A percentile compares a stretch with the other conserved stretches of the same genome.
Evolutionary conservation across 140 eudicot species (phyloP).

Genomic region (Bidens hawaiensis): DNA sequence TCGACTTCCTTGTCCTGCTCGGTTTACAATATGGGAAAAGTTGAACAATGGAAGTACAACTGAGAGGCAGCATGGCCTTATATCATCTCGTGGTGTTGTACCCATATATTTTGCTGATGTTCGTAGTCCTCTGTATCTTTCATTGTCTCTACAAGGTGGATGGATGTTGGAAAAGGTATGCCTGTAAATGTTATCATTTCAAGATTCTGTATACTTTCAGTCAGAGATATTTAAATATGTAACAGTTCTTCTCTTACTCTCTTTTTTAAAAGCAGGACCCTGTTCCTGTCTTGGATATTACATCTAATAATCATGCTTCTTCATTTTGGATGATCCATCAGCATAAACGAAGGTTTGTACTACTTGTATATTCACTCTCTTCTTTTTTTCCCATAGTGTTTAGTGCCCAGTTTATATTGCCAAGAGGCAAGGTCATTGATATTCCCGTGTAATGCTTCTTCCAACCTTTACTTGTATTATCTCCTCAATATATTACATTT

Average conservation of each 20-base stretch:
- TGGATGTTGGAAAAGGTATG: conserved; percentile 89
- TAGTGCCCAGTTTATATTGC: not conserved
- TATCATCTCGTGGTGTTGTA: conserved; percentile 71
- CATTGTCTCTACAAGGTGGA: conserved; percentile 72
- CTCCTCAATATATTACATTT: not conserved
- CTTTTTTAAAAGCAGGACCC: conserved; percentile 55
- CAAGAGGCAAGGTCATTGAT: not conserved
- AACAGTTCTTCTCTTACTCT: conserved; percentile 3
- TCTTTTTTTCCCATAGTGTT: not conserved
- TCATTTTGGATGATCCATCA: conserved; percentile 93
- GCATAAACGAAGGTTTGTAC: conserved; percentile 60
- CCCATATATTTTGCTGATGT: conserved; percentile 79
- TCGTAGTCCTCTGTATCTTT: conserved; percentile 63
- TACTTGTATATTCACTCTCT: conserved; percentile 8
- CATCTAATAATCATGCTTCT: conserved; percentile 60
- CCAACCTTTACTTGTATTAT: not conserved
- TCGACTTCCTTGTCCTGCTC: conserved; percentile 94
- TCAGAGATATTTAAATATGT: conserved; percentile 1
- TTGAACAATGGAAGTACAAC: conserved; percentile 42
- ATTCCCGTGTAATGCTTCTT: not conserved
- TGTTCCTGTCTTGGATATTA: conserved; percentile 75
- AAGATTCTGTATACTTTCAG: not conserved
- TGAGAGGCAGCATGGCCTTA: conserved; percentile 73
- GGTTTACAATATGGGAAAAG: conserved; percentile 75
- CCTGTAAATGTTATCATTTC: not conserved